Base-by-base conservation (phyloP, 2,329 filamentous ascomycete species). In the Alternaria triticimaculans region DNA sequence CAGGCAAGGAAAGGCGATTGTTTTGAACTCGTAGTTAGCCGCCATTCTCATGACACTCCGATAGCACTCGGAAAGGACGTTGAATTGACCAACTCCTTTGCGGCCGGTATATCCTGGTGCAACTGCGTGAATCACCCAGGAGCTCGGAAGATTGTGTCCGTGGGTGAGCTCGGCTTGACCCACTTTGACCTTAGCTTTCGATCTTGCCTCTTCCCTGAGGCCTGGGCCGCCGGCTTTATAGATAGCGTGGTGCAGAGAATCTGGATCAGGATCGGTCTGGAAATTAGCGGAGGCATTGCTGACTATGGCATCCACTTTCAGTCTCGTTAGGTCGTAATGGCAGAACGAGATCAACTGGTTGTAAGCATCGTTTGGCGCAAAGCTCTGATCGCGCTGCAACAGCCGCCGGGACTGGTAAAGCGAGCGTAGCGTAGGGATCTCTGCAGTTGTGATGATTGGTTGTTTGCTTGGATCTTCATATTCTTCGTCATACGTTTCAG, bases 231-330 rank as follows among this genome's bases (percentile, higher is more conserved):
- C 77, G 25, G 71, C 72, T 65, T 66, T 68, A 45, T 78, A 72
- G 7, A 80, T 58, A 8, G 62, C 53, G 26, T 70, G 33, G 18
- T 77, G 76, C 15, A 80, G 66, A 4, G 67, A 74, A 3, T 65
- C 60, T 8, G 30, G 51, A 9, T 37, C 11, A 57, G 56, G 68
- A 10, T 61, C 56, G 37, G 63, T 12, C 7, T 60, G 68, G 55
- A 77, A 49, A 2, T 61, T 46, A 8, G 26, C 46, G 14, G 73
- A 74, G 1, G 76, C 71, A 45, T 72, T 76, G 45, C 76, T 79
- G 11, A 80, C 73, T 20, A 80, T 79, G 11, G 76, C 76, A 45
- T 78, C 78, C 0, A 78, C 76, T 23, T 72, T 68, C 4, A 80
- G 30, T n/a, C 66, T 69, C 1, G 76, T 79, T 7, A 80, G 55